phyloP scores from a whole-genome alignment of 2,329 filamentous ascomycete genomes.

The Claviceps sp. region DNA sequence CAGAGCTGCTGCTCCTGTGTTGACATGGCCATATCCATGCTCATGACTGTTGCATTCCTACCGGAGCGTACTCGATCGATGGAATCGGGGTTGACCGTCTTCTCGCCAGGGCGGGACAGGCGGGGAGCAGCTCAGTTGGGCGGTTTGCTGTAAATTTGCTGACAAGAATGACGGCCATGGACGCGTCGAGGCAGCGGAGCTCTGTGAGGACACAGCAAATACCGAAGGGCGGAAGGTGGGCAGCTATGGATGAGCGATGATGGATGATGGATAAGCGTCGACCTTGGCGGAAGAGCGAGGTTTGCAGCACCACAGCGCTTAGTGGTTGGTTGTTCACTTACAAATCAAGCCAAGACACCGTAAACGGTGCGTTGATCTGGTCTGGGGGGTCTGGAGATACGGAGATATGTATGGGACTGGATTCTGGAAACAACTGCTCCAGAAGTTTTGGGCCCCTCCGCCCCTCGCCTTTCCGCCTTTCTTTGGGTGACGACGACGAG shows the following conservation, averaged over 20 bases:
- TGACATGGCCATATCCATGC: slow-evolving; percentile 42
- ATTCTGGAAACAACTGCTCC: no score
- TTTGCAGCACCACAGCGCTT: no score
- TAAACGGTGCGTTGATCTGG: no score
- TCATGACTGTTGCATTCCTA: slow-evolving; percentile 18
- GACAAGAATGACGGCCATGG: neutral
- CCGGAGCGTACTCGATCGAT: neutral
- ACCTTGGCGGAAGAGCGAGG: neutral
- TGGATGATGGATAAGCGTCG: neutral
- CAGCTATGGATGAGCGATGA: neutral
- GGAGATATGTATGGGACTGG: no score
- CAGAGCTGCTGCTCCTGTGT: slow-evolving; percentile 73
- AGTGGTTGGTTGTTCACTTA: no score
- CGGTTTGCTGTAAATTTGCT: neutral
- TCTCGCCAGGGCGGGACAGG: slow-evolving; percentile 1
- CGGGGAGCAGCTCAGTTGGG: slow-evolving; percentile 8
- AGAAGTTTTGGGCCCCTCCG: no score
- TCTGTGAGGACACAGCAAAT: neutral
- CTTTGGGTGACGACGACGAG: neutral
- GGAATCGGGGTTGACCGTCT: neutral
- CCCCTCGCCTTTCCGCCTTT: no score
- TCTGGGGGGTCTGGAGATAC: no score
- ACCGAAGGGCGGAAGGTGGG: neutral
- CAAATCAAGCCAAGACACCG: no score
- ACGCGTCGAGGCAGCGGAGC: neutral